Evolutionary conservation across 2,329 filamentous ascomycete genomes (phyloP), one percentile per base, ranked within the genome.

Genomic region (Pseudonectria foliicola): DNA sequence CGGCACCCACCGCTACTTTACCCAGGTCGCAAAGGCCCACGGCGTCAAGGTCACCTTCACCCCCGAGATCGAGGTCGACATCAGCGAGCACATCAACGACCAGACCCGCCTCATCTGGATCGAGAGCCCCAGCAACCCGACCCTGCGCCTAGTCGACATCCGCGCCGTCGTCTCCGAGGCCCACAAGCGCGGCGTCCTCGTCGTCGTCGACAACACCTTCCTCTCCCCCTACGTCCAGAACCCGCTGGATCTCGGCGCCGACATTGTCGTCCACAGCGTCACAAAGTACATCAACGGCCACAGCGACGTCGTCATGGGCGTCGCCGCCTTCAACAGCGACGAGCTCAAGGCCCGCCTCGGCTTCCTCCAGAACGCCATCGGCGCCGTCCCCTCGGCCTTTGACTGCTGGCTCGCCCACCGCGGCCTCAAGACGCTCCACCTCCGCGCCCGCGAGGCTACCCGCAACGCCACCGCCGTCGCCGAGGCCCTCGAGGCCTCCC

Each of bases 211-310:
- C 70, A 98, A 98, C 70, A 98, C 92, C 13, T 98, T 98, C 71
- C 72, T 96, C 57, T 90, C 84, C 42, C 92, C 92, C 23, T 98
- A 96, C 61, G 76, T 98, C 31, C 92, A 98, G 67, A 96, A 95
- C 64, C 92, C 92, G 4, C 78, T 98, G 37, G 82, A 93, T 57
- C 86, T 90, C 59, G 92, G 92, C 50, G 92, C 92, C 49, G 92
- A 98, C 62, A 89, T 96, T 46, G 90, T 96, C 48, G 84, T 96
- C 28, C 90, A 96, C 73, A 89, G 82, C 36, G 92, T 98, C 37
- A 98, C 92, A 29, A 98, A 98, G 68, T 98, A 96, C 68, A 96
- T 98, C 69, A 96, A 96, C 62, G 92, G 92, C 33, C 92, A 98
- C 69, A 76, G 80, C 59, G 92, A 98, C 61, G 92, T 98, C 7